These are phyloP conservation scores for Monilinia laxa DNA, from an alignment of 2,329 filamentous ascomycete species.

Conservation along the genomic window DNA sequence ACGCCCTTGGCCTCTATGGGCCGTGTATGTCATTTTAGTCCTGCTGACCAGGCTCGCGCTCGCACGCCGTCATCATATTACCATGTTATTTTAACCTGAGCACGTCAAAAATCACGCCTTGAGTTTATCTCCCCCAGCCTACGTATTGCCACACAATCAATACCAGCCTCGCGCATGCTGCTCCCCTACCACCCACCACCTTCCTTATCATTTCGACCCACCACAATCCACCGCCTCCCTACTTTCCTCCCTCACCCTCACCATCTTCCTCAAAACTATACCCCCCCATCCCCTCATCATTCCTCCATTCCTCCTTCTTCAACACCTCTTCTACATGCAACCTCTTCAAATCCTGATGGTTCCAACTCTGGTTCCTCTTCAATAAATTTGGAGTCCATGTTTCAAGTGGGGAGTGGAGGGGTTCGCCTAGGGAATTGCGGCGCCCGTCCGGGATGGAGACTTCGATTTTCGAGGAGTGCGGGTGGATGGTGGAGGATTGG, in stretches of 20 bases:
- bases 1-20: too few relatives aligned
- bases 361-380: slow-evolving; percentile 34
- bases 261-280: slow-evolving; percentile 2
- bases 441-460: slow-evolving; percentile 32
- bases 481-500: not conserved
- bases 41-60: too few relatives aligned
- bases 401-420: slow-evolving; percentile 28
- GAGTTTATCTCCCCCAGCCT: too few relatives aligned
- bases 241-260: not conserved
- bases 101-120: too few relatives aligned
- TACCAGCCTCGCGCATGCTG: not conserved
- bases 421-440: slow-evolving; percentile 34
- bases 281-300: slow-evolving; percentile 8
- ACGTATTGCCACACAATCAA: too few relatives aligned
- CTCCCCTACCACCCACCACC: not conserved
- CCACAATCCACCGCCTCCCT: too few relatives aligned
- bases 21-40: too few relatives aligned
- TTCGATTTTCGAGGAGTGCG: not conserved
- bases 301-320: slow-evolving; percentile 8
- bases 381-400: slow-evolving; percentile 35
- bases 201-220: too few relatives aligned
- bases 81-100: too few relatives aligned
- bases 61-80: too few relatives aligned
- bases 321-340: not conserved
- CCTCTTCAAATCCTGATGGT: slow-evolving; percentile 37